Percentiles rank a stretch among this genome's conserved stretches.
Conservation (phyloP, 1,284 basidiomycete genomes). For the Marasmius sp. region DNA sequence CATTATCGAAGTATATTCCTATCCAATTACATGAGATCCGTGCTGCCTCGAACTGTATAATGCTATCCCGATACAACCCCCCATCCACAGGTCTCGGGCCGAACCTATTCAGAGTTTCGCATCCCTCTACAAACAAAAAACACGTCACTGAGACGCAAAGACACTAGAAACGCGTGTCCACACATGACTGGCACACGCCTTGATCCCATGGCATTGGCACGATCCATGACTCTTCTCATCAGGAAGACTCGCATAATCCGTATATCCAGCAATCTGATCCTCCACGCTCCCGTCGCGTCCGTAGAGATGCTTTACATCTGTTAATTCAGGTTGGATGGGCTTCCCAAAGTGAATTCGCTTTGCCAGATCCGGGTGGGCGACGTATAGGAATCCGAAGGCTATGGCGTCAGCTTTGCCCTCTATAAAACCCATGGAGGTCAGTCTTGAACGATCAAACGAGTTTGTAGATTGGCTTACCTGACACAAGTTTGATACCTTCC, state of each 20-base stretch:
- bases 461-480: not conserved
- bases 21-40: no score
- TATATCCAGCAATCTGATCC: not conserved
- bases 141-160: no score
- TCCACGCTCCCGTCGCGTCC: not conserved
- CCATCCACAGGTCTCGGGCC: no score
- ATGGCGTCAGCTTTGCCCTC: conserved; percentile 15
- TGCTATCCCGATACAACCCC: no score
- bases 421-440: not conserved
- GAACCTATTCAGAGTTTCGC: no score
- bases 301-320: conserved; percentile 11
- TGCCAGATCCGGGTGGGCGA: conserved; percentile 25
- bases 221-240: no score
- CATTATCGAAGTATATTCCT: no score
- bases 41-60: no score
- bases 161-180: no score
- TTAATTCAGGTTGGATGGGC: conserved; percentile 11
- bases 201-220: no score
- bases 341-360: conserved; percentile 19
- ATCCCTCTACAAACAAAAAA: no score
- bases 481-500: conserved; percentile 30
- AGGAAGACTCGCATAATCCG: not conserved
- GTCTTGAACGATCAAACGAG: not conserved
- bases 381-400: conserved; percentile 23
- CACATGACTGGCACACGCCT: no score